Evolutionary conservation across 352 stramenopile genomes (phyloP), one percentile per base, ranked within the genome.

Genomic region (Phytopythium delawarense): DNA sequence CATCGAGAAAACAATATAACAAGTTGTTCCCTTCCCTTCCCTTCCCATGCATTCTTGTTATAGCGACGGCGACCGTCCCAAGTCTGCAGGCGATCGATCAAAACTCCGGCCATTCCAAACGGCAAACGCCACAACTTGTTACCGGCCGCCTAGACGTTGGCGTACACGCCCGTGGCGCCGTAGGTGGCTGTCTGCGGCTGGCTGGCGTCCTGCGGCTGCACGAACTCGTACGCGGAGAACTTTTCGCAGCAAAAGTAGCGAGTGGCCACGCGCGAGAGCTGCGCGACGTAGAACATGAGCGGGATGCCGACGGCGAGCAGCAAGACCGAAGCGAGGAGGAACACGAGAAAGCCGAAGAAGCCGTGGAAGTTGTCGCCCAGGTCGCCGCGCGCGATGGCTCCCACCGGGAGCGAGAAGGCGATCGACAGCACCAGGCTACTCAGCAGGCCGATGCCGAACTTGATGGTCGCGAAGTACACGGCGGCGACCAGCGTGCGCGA

Each of bases 241-340:
- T 74, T 76, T 46, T 90, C 81, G 57, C 78, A 88, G 70, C 78
- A 88, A 63, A 90, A 90, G 66, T 79, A 87, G 48, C 78, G 76
- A 32, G 81, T 88, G 7, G 77, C 74, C 35, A 65, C 56, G 37
- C 68, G 70, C 34, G 77, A 86, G 12, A 87, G 57, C 7, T 61
- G 63, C 32, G 75, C 81, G 4, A 65, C 65, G 32, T 76, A 76
- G 53, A 83, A 74, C 77, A 90, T 87, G 62, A 88, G 66, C 28
- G 66, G 71, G 61, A 79, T 74, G 60, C 79, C 79, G 40, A 86
- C 60, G 20, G 75, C 54, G 18, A 89, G 56, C 59, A 89, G 73
- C 59, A 86, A 42, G 23, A 68, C 57, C 20, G 78, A 74, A 13
- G 81, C 60, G 9, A 83, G 46, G 28, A 85, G 39, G 52, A 88